Evolutionary conservation across 1,284 basidiomycete genomes (phyloP).

Genomic region (Psilocybe mexicana): DNA sequence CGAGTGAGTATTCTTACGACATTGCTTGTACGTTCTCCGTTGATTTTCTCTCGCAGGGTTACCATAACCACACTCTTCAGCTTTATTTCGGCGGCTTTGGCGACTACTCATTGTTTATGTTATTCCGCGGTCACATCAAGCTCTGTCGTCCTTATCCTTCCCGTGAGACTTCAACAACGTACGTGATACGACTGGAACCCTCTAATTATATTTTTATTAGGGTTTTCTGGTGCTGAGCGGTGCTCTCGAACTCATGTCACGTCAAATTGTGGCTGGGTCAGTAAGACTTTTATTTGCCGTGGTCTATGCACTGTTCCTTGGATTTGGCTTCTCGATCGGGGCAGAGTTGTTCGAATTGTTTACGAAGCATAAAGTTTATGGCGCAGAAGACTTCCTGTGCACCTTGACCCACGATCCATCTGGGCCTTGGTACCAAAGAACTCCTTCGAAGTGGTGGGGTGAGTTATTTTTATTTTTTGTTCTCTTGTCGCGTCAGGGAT

Average conservation of each 20-base stretch:
- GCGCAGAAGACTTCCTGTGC: conserved; percentile 64
- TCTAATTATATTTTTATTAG: conserved; percentile 23
- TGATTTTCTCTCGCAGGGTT: conserved; percentile 45
- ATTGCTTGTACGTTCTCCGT: background rate
- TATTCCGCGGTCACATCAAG: conserved; percentile 85
- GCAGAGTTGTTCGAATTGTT: conserved; percentile 67
- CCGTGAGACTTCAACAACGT: conserved; percentile 44
- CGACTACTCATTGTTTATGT: conserved; percentile 74
- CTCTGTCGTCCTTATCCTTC: conserved; percentile 87
- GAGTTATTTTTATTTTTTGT: conserved; percentile 26
- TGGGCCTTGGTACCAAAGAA: conserved; percentile 62
- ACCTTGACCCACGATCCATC: conserved; percentile 49
- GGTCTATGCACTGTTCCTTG: conserved; percentile 79
- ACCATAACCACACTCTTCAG: conserved; percentile 79
- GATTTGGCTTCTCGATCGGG: conserved; percentile 83
- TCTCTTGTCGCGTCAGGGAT: background rate
- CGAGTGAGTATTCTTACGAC: conserved; percentile 53
- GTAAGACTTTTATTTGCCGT: conserved; percentile 85
- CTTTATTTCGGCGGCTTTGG: conserved; percentile 79
- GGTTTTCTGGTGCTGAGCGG: conserved; percentile 83
- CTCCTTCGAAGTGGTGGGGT: conserved; percentile 58
- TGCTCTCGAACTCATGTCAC: conserved; percentile 77
- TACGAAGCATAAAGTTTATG: conserved; percentile 44
- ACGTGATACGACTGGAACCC: background rate
- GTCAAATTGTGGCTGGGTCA: conserved; percentile 82